Evolutionary conservation across 306 rosid species (phyloP), one percentile per base, ranked within the genome.

Genomic region (Cercis canadensis): DNA sequence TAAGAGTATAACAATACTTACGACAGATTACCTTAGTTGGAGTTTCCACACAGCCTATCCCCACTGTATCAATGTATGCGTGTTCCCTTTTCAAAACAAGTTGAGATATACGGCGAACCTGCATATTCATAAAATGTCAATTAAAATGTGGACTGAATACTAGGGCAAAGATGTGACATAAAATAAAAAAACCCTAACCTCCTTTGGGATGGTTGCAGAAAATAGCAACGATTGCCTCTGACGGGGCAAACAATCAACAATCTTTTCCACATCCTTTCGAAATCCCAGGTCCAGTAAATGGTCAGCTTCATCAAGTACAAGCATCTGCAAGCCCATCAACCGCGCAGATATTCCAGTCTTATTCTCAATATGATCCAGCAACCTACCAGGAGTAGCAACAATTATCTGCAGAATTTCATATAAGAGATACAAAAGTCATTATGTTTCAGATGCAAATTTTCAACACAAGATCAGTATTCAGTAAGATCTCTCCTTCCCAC

Each of bases 341-440:
- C 89, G 85, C 47, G 78, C 68, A 32, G 98, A 94, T 82, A 94
- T 77, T 47, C 96, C 94, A 45, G 97, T 87, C 75, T 80, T 90
- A 62, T 83, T 87, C 83, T 94, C 98, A 61, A 94, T 61, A 69
- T 94, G 98, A 74, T 94, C 98, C 67, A 94, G 86, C 86, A 94
- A 83, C 82, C 98, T 84, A 67, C 97, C 98, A 58, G 97, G 97
- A 55, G 98, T 90, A 55, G 97, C 98, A 72, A 94, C 97, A 69
- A 90, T 81, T 55, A 94, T 86, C 98, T 94, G 94, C 82, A 52
- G 77, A 69, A 37, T 62, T 60, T 45, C 41, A 56, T 14, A 19
- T 11, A 73, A 53, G 47, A 67, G 36, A 75, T 9, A 53, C 8
- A 17, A 21, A 53, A 60, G 52, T 4, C 49, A 75, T 69, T 64